Evolutionary conservation across 2,329 filamentous ascomycete genomes (phyloP).

Genomic region (Daldinia sp.): DNA sequence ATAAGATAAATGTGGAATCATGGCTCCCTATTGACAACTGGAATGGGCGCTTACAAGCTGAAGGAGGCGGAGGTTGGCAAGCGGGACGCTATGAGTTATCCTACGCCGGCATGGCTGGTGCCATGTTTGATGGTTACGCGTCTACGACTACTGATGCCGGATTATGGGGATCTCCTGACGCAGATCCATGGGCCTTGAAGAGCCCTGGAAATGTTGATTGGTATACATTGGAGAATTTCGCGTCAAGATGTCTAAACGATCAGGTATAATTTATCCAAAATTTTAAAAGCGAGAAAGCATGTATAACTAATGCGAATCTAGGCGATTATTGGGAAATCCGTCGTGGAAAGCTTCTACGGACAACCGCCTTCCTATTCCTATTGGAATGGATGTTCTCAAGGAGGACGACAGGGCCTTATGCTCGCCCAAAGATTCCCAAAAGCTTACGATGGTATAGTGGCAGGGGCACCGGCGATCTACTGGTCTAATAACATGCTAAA

Average conservation of each 20-base stretch:
- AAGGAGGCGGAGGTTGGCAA: slow-evolving; percentile 56
- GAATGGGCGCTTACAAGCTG: slow-evolving; percentile 55
- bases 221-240: slow-evolving; percentile 42
- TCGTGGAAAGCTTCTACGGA: slow-evolving; percentile 58
- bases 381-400: slow-evolving; percentile 64
- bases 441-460: slow-evolving; percentile 64
- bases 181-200: slow-evolving; percentile 38
- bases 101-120: slow-evolving; percentile 33
- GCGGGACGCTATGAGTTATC: slow-evolving; percentile 26
- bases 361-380: slow-evolving; percentile 56
- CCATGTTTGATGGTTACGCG: slow-evolving; percentile 45
- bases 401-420: slow-evolving; percentile 63
- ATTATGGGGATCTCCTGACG: neutral
- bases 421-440: slow-evolving; percentile 61
- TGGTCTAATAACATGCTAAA: slow-evolving; percentile 48
- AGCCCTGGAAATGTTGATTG: slow-evolving; percentile 46
- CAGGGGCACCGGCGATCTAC: slow-evolving; percentile 46
- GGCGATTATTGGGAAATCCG: slow-evolving; percentile 57
- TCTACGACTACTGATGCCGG: slow-evolving; percentile 48
- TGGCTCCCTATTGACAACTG: slow-evolving; percentile 53
- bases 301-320: neutral
- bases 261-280: neutral
- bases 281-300: neutral
- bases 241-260: slow-evolving; percentile 26
- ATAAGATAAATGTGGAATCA: slow-evolving; percentile 53